Evolutionary conservation across 352 stramenopile species (phyloP), one percentile per base, ranked within the genome.

Genomic region (Elongisporangium undulatum): DNA sequence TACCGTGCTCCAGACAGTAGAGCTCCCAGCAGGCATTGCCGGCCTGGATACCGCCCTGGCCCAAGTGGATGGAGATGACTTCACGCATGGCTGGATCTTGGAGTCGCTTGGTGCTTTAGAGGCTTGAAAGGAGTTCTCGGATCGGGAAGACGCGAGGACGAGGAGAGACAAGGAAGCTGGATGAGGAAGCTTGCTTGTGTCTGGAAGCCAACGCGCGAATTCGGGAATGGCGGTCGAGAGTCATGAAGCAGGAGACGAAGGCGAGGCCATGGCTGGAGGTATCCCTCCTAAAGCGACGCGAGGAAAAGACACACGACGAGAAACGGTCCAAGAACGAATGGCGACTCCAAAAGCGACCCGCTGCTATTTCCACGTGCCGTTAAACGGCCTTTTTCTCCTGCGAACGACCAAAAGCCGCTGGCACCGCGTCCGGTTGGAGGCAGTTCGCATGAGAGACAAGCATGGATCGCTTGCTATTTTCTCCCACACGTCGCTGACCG

Each of bases 11-110:
- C 19, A 75, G 62, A 22, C 93, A 79, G 34, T 82, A 82, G 51
- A 82, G 67, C 69, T 98, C 93, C 92, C 93, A 98, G 72, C 93
- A 98, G 53, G 86, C 89, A 71, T 95, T 96, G 51, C 88, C 87
- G 6, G 69, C 59, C 62, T 94, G 85, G 68, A 94, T 83, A 64
- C 89, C 94, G 62, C 85, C 95, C 69, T 99, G 95, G 64, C 95
- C 94, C 62, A 99, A 87, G 77, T 99, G 96, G 69, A 99, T 85
- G 15, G 73, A 89, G 48, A 95, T 79, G 38, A 93, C 66, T 72
- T 92, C 81, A 66, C 78, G 71, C 65, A 84, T 80, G 50, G 50
- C 23, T 79, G 56, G 17, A 3, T 24, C 23, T 58, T 53, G 20
- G 9, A 49, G 21, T 21, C 34, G n/a, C 17, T 7, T 13, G 21